These are phyloP conservation scores for Salix udensis DNA, from an alignment of 345 rosid genomes.

Conservation along the genomic window DNA sequence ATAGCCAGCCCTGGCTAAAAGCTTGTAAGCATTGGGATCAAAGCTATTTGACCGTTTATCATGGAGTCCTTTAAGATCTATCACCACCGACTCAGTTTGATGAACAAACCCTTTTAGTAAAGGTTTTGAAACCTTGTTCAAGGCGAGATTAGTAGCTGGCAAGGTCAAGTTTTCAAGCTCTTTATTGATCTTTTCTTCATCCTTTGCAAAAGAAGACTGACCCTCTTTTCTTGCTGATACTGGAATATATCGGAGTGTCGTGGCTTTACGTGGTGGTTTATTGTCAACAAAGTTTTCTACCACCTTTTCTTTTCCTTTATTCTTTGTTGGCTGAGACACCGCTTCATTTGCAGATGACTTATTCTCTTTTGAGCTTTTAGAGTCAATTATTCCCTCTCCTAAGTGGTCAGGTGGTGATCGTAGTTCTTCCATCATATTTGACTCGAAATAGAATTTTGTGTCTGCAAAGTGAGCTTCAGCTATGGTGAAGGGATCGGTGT, in stretches of 20 bases:
- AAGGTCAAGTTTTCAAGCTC: not conserved
- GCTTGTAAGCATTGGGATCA: too few species aligned
- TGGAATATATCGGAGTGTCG: too few species aligned
- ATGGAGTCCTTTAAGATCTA: too few species aligned
- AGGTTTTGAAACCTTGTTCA: too few species aligned
- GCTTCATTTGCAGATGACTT: not conserved
- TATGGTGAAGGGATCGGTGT: not conserved
- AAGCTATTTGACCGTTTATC: too few species aligned
- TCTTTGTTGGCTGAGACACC: not conserved
- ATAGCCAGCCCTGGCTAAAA: too few species aligned
- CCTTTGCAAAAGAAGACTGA: too few species aligned
- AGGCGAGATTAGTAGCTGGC: too few species aligned
- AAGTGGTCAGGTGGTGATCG: not conserved
- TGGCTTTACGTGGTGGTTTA: not conserved
- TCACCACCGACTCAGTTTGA: too few species aligned
- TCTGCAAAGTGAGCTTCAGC: not conserved
- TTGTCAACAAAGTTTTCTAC: not conserved
- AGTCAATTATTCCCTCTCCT: not conserved
- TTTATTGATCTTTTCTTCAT: too few species aligned
- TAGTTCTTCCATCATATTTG: not conserved
- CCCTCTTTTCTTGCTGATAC: too few species aligned
- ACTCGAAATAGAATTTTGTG: not conserved
- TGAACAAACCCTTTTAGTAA: too few species aligned
- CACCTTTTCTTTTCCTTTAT: not conserved
- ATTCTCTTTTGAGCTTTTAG: not conserved